Evolutionary conservation across 2,329 filamentous ascomycete species (phyloP), one percentile per base, ranked within the genome.

Genomic region (Myrmaecium sp.): DNA sequence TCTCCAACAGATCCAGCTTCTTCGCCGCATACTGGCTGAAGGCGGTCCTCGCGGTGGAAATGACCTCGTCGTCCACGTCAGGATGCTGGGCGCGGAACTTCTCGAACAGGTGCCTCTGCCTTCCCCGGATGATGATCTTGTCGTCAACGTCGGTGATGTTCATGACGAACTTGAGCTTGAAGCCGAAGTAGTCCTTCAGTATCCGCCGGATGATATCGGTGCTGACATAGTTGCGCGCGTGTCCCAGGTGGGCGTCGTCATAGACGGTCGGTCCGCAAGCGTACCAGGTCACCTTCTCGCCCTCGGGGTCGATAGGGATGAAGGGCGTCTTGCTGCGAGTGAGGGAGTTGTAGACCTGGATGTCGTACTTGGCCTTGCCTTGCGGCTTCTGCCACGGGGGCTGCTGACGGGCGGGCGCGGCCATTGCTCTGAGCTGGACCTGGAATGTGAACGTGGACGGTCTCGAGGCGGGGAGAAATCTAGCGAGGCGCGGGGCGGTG

Each of bases 181-280:
- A 89, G 33, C 71, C 69, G 49, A 92, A 91, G 54, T 89, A 86
- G 49, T 86, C 72, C 43, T 67, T 62, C 51, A 92, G 55, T 40
- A 92, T 80, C 41, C 83, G 72, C 33, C 83, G 69, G 39, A 92
- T 73, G 36, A 92, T 83, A 51, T 93, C 83, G 23, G 80, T 86
- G 26, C 75, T 80, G 35, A 92, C 79, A 66, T 92, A 92, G 57
- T 92, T 92, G 39, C 81, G 65, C 16, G 80, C 82, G 52, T 92
- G 82, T 16, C 81, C 76, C 33, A 86, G 54, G 58, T 86, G 80
- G 34, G 74, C 68, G 54, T 83, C 75, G 48, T 84, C 79, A 48
- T 84, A 32, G 21, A 78, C 75, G 1, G 82, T 93, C 31, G 82
- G 82, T 11, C 83, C 83, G 57, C 83, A 93, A 38, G 75, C 77